These are phyloP conservation scores for Macadamia integrifolia DNA, from an alignment of 164 flowering plant species.

Conservation along the genomic window DNA sequence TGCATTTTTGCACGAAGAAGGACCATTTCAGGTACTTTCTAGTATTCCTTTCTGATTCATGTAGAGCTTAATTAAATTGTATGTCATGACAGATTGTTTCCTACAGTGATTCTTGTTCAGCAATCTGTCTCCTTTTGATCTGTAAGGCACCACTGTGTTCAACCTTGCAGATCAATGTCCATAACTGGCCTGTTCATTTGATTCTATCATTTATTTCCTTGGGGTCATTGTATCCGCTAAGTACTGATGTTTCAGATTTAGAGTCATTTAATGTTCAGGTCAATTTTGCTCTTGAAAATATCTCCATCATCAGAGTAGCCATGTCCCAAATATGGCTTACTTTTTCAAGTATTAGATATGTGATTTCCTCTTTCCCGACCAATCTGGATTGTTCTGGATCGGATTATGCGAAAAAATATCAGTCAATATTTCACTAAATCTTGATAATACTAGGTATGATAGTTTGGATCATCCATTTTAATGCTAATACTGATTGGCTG, in stretches of 20 bases:
- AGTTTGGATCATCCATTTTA: too few species aligned
- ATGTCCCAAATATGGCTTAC: not conserved
- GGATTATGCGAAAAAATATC: too few species aligned
- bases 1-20: constrained; percentile 95
- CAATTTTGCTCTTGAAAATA: not conserved
- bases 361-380: too few species aligned
- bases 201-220: not conserved
- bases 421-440: too few species aligned
- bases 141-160: not conserved
- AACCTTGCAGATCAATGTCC: not conserved
- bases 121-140: not conserved
- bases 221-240: not conserved
- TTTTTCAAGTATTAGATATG: too few species aligned
- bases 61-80: not conserved
- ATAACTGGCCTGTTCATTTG: not conserved
- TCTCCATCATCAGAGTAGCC: not conserved
- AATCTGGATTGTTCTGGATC: too few species aligned
- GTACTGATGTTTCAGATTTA: not conserved
- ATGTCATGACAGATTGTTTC: not conserved
- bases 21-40: constrained; percentile 89
- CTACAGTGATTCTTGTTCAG: not conserved
- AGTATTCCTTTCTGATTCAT: not conserved
- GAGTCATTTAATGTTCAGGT: not conserved
- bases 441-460: too few species aligned
- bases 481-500: too few species aligned